These are phyloP conservation scores for Cladorrhinum sp. DNA, from an alignment of 2,329 filamentous ascomycete genomes.

Conservation along the genomic window DNA sequence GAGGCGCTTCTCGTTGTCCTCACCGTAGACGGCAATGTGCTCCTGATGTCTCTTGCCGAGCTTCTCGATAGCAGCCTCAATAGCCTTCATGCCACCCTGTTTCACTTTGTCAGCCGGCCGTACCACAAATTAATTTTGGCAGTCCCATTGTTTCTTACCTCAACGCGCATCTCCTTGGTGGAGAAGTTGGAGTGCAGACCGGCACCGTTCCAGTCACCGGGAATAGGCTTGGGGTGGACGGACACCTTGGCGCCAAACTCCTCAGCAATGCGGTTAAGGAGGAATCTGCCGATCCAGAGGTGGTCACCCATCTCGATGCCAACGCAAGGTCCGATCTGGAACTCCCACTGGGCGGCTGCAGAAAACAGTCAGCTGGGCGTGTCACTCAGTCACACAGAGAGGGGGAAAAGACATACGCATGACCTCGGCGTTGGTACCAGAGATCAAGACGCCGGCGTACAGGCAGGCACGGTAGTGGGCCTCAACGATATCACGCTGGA, in stretches of 20 bases:
- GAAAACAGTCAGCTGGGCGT: conserved; percentile 3
- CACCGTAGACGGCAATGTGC: conserved; percentile 88
- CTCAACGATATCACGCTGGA: conserved; percentile 97
- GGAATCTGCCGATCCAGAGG: conserved; percentile 89
- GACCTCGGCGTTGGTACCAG: conserved; percentile 97
- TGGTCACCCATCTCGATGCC: conserved; percentile 94
- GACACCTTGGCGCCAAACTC: conserved; percentile 96
- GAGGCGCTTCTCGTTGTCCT: conserved; percentile 92
- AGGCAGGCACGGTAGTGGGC: conserved; percentile 71
- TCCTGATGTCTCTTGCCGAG: conserved; percentile 73
- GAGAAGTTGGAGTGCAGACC: conserved; percentile 94
- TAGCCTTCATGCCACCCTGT: conserved; percentile 85
- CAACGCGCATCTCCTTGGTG: conserved; percentile 79
- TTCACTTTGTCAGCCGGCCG: background rate
- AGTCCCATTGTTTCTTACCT: conserved; percentile 35
- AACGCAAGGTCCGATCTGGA: conserved; percentile 86
- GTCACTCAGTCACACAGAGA: background rate
- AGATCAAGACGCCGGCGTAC: conserved; percentile 88
- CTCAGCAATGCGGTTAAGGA: conserved; percentile 79
- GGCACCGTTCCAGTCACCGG: conserved; percentile 93
- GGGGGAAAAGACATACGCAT: conserved; percentile 40
- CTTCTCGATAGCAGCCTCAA: conserved; percentile 82
- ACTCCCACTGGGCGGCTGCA: conserved; percentile 80
- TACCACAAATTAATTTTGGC: background rate
- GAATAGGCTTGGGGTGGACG: conserved; percentile 91